Evolutionary conservation across 768 basidiomycete genomes (phyloP), one percentile per base, ranked within the genome.

Genomic region (Kwoniella dejecticola): DNA sequence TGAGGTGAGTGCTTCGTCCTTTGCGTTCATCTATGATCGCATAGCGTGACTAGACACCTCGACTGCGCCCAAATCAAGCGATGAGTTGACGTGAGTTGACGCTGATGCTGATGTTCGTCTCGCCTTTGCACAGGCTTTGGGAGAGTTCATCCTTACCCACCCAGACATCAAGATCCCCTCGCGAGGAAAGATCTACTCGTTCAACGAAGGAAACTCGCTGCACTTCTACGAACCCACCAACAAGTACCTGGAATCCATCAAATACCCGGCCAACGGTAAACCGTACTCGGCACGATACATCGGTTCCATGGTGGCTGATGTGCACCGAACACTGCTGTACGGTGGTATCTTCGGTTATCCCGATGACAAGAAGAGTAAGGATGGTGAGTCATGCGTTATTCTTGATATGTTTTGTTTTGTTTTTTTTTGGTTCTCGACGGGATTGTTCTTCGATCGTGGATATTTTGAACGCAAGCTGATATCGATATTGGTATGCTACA

Each of bases 321-420:
- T 97, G 24, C 77, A 78, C 64, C 84, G 95, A 69, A 99, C 95
- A 5, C 81, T 99, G 30, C 83, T 99, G 3, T 99, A 99, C 75
- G 96, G 96, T 23, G 96, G 96, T 42, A 98, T 99, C 73, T 99
- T 99, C 72, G 95, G 93, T 8, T 99, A 99, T 79, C 96, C 96
- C 7, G 87, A 88, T 74, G 96, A 99, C 81, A 96, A 91, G 85
- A 98, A 98, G 85, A 90, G 86, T 81, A 96, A 95, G 84, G 88
- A 81, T 57, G 72, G 71, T 74, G 64, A 59, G 70, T 68, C 7
- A 4, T 45, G 23, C 40, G 4, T 31, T 33, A 36, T 36, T 7
- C 33, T 36, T 7, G 15, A 36, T 36, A 15, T 36, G 7, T 36
- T 36, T 36, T 36, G 7, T 36, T 36, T 36, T 36, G 7, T 36